Percentiles rank a stretch among this genome's conserved stretches.
These are phyloP conservation scores for Penicillium sp. DNA, from an alignment of 2,329 filamentous ascomycete species.

Conservation along the genomic window DNA sequence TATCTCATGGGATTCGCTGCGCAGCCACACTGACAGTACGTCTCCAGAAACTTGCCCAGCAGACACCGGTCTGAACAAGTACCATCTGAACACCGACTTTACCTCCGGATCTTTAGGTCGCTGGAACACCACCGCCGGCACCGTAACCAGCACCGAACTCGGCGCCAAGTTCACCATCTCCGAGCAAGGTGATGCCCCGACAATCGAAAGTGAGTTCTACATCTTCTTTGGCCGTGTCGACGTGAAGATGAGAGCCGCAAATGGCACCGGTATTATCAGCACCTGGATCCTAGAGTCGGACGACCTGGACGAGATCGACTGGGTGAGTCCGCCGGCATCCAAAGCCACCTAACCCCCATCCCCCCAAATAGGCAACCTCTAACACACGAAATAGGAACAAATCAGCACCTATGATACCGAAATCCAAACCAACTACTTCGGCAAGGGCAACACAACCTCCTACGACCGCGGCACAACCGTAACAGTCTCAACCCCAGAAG, in stretches of 20 bases:
- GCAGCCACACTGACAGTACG: background rate
- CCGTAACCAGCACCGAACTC: constrained; percentile 62
- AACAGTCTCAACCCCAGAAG: constrained; percentile 57
- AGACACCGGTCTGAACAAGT: constrained; percentile 64
- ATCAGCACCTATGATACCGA: constrained; percentile 36
- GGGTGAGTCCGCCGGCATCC: constrained; percentile 67
- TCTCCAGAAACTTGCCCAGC: constrained; percentile 58
- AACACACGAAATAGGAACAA: constrained; percentile 30
- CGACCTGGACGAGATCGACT: constrained; percentile 90
- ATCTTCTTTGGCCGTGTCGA: constrained; percentile 97
- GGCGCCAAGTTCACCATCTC: constrained; percentile 80
- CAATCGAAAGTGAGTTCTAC: constrained; percentile 86
- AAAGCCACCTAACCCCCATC: background rate
- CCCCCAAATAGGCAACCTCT: background rate
- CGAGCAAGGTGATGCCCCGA: constrained; percentile 75
- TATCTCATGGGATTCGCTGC: rapidly evolving
- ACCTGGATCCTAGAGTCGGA: constrained; percentile 88
- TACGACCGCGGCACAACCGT: constrained; percentile 87
- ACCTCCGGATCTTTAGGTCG: constrained; percentile 50
- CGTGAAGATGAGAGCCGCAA: constrained; percentile 78
- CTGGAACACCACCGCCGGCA: constrained; percentile 67
- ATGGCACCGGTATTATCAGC: constrained; percentile 87
- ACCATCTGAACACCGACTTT: constrained; percentile 34
- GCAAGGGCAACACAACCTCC: constrained; percentile 74
- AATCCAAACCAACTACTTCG: constrained; percentile 88